Base-by-base conservation (phyloP, 2,329 filamentous ascomycete genomes). In the Corinectria fuckeliana region DNA sequence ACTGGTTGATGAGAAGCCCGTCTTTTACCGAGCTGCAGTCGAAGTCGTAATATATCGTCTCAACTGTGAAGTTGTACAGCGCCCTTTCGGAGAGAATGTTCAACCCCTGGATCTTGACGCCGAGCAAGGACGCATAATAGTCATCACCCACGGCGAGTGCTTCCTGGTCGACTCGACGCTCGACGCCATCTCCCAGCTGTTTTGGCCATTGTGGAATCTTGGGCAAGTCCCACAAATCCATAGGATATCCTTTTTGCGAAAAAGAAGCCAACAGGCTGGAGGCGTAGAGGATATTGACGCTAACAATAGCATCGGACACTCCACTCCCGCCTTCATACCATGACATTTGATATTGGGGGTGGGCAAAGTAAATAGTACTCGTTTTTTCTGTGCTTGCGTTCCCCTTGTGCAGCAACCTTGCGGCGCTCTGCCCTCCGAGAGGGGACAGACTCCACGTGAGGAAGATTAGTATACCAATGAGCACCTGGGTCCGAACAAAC, bases 191-290 rank as follows among this genome's bases (percentile, higher is more conserved):
- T 3, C 21, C 21, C 2, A 32, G 6, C 2, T 3, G 11, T 0
- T 30, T 8, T 11, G 51, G 23, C 55, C 47, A 59, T 20, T 49
- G 50, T 0, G 61, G 61, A 34, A 64, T 55, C 28, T 32, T 60
- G 1, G 61, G 61, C 8, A 56, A 41, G 3, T 36, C 41, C 61
- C 61, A 64, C 2, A 62, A 32, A 13, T 64, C 61, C 4, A 23
- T 30, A 5, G 49, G 1, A 7, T 51, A 47, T 1, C 10, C 11
- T 18, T 52, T 56, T 28, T 59, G 55, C 7, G 25, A 1, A 0
- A 5, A 8, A 4, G 55, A 53, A 5, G 59, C 39, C 0, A 59
- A 6, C 1, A 63, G 42, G 1, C 42, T 62, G 3, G 26, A 34
- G 3, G 21, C 18, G 9, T 62, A 63, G 0, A 62, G 26, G 5